Base-by-base conservation (phyloP, 2,329 filamentous ascomycete species). In the Fusarium circinatum region DNA sequence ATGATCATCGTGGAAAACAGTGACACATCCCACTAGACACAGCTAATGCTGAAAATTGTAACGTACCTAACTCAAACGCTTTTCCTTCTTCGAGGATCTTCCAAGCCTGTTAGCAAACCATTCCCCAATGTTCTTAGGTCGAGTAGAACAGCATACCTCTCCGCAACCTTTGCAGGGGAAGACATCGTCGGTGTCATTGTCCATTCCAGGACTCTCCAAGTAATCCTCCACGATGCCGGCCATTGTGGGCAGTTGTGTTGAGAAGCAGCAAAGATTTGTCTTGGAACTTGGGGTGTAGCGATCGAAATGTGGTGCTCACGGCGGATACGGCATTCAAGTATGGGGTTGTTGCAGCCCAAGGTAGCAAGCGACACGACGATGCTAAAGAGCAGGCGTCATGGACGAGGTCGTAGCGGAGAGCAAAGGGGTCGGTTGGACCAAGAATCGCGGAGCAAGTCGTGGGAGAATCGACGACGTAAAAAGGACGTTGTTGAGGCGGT, bases 31-130 rank as follows among this genome's bases (percentile, higher is more conserved):
- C 42, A 32, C 32, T 45, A 62, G 65, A 26, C 30, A 8, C 26
- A 44, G 24, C 47, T 28, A 14, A 62, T 17, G 15, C 30, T 45
- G 13, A 26, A 47, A 44, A 42, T 17, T 51, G 36, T n/a, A 66
- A 86, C 88, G 66, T 87, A 98, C 96, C 95, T 79, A 99, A 89
- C 85, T 99, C 96, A 79, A 98, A 99, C 59, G 96, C 96, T 84
- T 98, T 98, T 78, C 96, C 96, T 88, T 99, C 96, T 84, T 99
- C 96, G 26, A 99, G 89, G 76, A 98, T 98, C 95, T 98, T 70
- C 32, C 63, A 51, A 56, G 39, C 57, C 20, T 49, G 66, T 78
- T 65, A 78, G 76, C 61, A 67, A 70, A 72, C 45, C 32, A 62
- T 32, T 49, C 32, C 30, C 39, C 45, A 55, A n/a, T 26, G 34